Percentiles rank a stretch among this genome's conserved stretches.
phyloP scores from a whole-genome alignment of 495 filamentous ascomycete species.

The Penicillium cosmopolitanum region DNA sequence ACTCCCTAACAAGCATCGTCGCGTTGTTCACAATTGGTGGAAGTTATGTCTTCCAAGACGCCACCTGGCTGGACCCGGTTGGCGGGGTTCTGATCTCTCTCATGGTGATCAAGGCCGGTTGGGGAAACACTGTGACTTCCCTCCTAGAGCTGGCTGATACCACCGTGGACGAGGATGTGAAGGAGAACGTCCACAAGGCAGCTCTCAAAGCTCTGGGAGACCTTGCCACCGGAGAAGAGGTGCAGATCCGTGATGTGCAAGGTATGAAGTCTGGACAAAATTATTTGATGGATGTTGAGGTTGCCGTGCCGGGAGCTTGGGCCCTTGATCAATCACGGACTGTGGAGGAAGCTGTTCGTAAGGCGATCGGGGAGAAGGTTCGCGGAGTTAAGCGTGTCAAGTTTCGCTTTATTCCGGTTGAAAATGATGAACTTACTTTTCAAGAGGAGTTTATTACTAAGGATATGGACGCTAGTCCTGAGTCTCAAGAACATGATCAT shows the following conservation, averaged over 20 bases:
- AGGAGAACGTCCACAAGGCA: conserved; percentile 64
- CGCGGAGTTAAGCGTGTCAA: conserved; percentile 79
- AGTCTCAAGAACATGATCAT: conserved; percentile 57
- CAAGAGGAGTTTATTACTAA: conserved; percentile 79
- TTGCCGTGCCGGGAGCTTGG: conserved; percentile 75
- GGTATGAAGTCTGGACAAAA: conserved; percentile 96
- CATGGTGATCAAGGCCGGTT: conserved; percentile 91
- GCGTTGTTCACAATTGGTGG: conserved; percentile 85
- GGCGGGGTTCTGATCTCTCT: conserved; percentile 88
- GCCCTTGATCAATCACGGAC: conserved; percentile 66
- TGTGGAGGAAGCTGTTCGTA: conserved; percentile 73
- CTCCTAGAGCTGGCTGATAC: conserved; percentile 87
- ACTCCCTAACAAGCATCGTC: conserved; percentile 92
- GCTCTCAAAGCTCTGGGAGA: conserved; percentile 60
- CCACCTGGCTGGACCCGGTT: conserved; percentile 92
- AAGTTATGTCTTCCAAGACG: conserved; percentile 81
- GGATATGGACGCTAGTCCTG: conserved; percentile 67
- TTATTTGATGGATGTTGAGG: conserved; percentile 84
- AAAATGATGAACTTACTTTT: conserved; percentile 52
- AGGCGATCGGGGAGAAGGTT: conserved; percentile 70
- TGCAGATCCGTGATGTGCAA: conserved; percentile 72
- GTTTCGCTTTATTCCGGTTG: conserved; percentile 77
- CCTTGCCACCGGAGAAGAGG: conserved; percentile 37
- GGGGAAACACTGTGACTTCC: conserved; percentile 78
- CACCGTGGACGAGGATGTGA: conserved; percentile 83